These are phyloP conservation scores for Heritiera littoralis DNA, from an alignment of 345 rosid genomes.

Conservation along the genomic window DNA sequence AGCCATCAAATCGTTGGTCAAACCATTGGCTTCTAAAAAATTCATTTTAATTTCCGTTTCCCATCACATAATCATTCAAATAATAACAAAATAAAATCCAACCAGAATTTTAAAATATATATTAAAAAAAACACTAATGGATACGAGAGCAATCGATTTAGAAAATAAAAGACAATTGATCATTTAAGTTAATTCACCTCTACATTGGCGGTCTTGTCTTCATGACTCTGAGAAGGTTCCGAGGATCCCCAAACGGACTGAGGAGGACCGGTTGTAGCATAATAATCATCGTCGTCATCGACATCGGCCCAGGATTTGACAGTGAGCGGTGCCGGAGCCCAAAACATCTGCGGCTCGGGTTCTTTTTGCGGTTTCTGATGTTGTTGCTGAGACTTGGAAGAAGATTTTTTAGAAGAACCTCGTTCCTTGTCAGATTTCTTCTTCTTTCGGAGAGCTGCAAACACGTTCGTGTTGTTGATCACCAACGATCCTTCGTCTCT, in stretches of 20 bases:
- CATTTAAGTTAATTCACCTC: conserved; percentile 33
- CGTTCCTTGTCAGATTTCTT: conserved; percentile 49
- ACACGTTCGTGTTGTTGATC: conserved; percentile 57
- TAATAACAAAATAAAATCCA: neutral
- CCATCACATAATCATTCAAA: neutral
- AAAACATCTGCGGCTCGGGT: conserved; percentile 49
- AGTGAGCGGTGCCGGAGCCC: conserved; percentile 53
- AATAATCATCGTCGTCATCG: conserved; percentile 61
- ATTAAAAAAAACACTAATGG: neutral
- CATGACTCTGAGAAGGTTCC: conserved; percentile 27
- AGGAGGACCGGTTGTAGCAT: conserved; percentile 53
- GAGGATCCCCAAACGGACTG: conserved; percentile 43
- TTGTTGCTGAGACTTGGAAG: conserved; percentile 36
- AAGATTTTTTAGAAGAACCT: conserved; percentile 35
- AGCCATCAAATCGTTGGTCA: neutral
- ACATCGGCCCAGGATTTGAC: conserved; percentile 63
- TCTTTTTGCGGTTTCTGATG: conserved; percentile 33
- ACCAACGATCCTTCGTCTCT: conserved; percentile 53
- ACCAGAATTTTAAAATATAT: neutral
- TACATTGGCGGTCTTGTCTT: conserved; percentile 28
- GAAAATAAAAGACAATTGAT: neutral
- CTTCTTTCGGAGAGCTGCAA: conserved; percentile 62
- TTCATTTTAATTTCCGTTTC: neutral
- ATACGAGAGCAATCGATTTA: neutral
- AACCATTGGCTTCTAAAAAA: neutral